Base-by-base conservation (phyloP, 176 grass and related monocot genomes). In the Carex cristatella region DNA sequence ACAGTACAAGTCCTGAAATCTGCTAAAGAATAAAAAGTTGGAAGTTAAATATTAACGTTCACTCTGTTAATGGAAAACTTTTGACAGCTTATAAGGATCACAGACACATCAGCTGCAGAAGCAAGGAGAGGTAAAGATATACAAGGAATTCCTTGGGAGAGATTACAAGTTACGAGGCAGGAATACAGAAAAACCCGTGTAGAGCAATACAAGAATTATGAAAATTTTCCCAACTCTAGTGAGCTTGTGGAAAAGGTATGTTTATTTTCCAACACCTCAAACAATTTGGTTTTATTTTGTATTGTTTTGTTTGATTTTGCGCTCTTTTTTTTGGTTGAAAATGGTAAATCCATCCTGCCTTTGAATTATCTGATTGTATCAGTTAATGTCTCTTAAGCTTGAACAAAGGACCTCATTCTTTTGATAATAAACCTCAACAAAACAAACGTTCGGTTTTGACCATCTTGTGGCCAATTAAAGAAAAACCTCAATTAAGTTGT, bases 171-270 rank as follows among this genome's bases (percentile, higher is more conserved):
- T 77, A 83, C 86, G 11, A 93, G 91, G 83, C 18, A 88, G 33
- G 84, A 86, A 71, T 98, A 98, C 85, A 89, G 93, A 89, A 85
- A 93, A 87, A 89, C 89, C 68, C 87, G 95, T 72, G 60, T 93
- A 84, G 89, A 95, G 79, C 92, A 93, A 65, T 98, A 98, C 83
- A 94, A 94, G 78, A 98, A 98, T 83, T 98, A 98, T 54, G 95
- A 98, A 84, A 92, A 93, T 70, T 86, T 98, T 70, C 91, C 86
- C 56, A 84, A 93, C 64, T 93, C 95, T 0, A 86, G 93, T 70
- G 88, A 92, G 59, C 89, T 86, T 53, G 89, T 92, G 83, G 87
- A 94, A 55, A 98, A 93, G 93, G 95, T 90, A 71, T 87, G 74
- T 57, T 3, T 28, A 55, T 77, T 18, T 9, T 18, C 1, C 27